Evolutionary conservation across 495 filamentous ascomycete genomes (phyloP), one percentile per base, ranked within the genome.

Genomic region (Clohesyomyces aquaticus): DNA sequence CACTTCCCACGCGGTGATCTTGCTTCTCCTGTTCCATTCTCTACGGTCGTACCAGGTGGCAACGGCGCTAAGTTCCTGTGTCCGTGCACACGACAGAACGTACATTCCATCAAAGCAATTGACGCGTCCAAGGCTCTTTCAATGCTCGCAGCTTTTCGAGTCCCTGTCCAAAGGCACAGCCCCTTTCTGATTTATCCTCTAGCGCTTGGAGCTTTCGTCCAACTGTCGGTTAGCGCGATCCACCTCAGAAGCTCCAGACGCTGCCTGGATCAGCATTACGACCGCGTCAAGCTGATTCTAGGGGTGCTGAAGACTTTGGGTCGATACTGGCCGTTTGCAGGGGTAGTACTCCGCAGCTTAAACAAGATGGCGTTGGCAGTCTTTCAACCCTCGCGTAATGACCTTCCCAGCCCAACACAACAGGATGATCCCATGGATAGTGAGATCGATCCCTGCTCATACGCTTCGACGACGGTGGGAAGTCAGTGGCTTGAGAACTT

Each of bases 71-170:
- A 53, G 25, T 53, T 53, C 25, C 19, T 53, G 19, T 53, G 49
- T 21, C 49, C 49, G 4, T 53, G 49, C 25, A 53, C 49, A 53
- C 16, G 49, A 21, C 49, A 53, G 19, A 18, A 53, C 19, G 25
- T 53, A 10, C 49, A 53, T 28, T 53, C 49, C 16, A 28, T 53
- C 49, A 53, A 53, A 28, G 49, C 49, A 10, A 53, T 53, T 19
- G 49, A 53, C 12, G 49, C 49, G 19, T 53, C 49, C 25, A 53
- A 53, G 28, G 49, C 49, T 26, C 49, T 53, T 25, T 53, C 49
- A 25, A 53, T 53, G 49, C 49, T 53, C 9, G 49, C 49, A 4
- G 49, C 49, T 4, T 53, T 53, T 53, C 49, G 49, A 12, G 21
- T 25, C 28, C 49, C 49, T 12, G 49, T 53, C 12, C 49, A 53